Evolutionary conservation across 805 yeast genomes (phyloP), one percentile per base, ranked within the genome.

Genomic region (Yarrowia hollandica): DNA sequence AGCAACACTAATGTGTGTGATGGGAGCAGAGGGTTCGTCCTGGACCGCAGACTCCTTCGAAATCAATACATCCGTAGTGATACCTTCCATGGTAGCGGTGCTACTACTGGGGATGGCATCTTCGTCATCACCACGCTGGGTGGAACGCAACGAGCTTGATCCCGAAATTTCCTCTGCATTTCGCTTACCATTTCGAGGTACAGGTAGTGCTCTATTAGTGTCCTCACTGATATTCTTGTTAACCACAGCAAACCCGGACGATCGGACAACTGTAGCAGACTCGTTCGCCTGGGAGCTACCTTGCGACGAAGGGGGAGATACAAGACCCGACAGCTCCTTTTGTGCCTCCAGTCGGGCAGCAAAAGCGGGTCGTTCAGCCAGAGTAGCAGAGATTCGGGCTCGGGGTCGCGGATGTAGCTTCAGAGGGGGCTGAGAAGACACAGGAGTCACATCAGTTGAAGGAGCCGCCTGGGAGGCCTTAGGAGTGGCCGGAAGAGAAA

Each of bases 101-200:
- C 34, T 35, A 10, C 23, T 23, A 12, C 35, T 35, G 12, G 41
- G 16, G 14, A 21, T 15, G 5, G 18, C 44, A 10, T 25, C 58
- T n/a, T 35, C 58, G 14, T 35, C 58, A 2, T 28, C 57, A 15
- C 42, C 57, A 34, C 42, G 34, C 26, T 48, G 55, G 2, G 55
- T 48, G 2, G 39, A 31, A 4, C 55, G 18, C 15, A 48, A 16
- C n/a, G 55, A 48, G 8, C 39, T 31, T 3, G 55, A 48, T 0
- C 55, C 55, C 14, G 55, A 48, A 21, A 48, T 48, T 22, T 48
- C 55, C 22, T 33, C 55, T 2, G 39, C 55, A 5, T 31, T 48
- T 15, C 55, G 35, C 11, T 44, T 44, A 19, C 50, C 34, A 16
- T 15, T 23, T 25, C 33, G n/a, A 4, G 22, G 15, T 10, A 37